Percentiles rank a stretch among this genome's conserved stretches.
These are phyloP conservation scores for Aegilops speltoides DNA, from an alignment of 176 grass and related monocot genomes.

Conservation along the genomic window DNA sequence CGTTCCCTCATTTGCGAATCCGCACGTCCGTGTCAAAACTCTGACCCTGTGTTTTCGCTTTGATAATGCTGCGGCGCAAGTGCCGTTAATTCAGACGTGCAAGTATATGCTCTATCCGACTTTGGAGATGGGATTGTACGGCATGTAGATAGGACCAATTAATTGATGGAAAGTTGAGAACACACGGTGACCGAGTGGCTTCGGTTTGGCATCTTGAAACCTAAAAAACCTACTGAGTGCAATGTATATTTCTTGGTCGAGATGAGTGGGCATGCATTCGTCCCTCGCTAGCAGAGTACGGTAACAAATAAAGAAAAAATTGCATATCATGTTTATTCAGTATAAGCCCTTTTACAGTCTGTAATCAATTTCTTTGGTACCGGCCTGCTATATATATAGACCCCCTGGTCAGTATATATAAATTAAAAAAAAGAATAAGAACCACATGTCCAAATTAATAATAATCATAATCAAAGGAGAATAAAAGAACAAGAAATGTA, in stretches of 20 bases:
- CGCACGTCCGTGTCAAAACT: background rate
- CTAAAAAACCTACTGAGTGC: background rate
- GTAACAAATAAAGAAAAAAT: background rate
- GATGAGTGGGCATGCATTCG: background rate
- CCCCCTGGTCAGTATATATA: background rate
- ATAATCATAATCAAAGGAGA: background rate
- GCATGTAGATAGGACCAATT: background rate
- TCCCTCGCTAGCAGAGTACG: background rate
- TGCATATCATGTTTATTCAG: background rate
- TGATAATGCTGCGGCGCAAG: background rate
- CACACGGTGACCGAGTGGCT: too few relatives aligned
- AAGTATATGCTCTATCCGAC: background rate
- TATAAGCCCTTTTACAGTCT: background rate
- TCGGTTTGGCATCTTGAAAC: too few relatives aligned
- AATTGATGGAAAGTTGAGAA: too few relatives aligned
- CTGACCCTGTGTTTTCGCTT: background rate
- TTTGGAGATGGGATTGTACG: background rate
- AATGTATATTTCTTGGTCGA: background rate
- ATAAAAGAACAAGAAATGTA: background rate
- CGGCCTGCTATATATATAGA: background rate
- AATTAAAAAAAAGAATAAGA: background rate
- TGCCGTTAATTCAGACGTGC: background rate
- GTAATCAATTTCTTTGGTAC: background rate
- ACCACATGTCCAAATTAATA: background rate
- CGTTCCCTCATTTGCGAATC: too few relatives aligned